Percentiles rank a stretch among this genome's conserved stretches.
phyloP scores from a whole-genome alignment of 1,139 yeast genomes.

The Pneumocystis wakefieldiae region DNA sequence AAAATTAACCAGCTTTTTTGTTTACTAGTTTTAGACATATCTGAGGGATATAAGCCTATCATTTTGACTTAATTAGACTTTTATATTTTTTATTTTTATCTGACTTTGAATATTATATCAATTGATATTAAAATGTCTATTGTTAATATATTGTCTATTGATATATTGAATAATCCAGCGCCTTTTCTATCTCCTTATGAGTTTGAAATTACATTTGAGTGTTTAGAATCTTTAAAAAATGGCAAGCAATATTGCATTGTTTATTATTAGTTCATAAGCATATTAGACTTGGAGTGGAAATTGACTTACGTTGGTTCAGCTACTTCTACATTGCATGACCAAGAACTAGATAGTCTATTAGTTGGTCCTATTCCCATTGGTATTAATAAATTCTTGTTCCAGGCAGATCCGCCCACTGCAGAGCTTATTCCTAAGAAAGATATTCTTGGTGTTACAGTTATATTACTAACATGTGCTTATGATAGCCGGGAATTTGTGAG shows the following conservation, averaged over 20 bases:
- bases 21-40: too few species aligned
- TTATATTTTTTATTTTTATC: too few species aligned
- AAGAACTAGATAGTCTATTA: constrained; percentile 80
- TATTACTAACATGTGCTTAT: constrained; percentile 78
- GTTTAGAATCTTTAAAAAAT: constrained; percentile 60
- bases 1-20: too few species aligned
- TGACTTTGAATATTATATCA: too few species aligned
- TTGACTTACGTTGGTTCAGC: constrained; percentile 93
- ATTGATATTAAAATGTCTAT: constrained; percentile 50
- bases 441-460: constrained; percentile 86
- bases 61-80: too few species aligned
- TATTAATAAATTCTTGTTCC: constrained; percentile 75
- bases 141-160: constrained; percentile 80
- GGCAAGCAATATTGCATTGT: background rate
- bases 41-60: too few species aligned
- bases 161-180: constrained; percentile 90
- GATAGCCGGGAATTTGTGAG: constrained; percentile 89
- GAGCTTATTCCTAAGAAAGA: constrained; percentile 92
- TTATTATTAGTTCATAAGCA: background rate
- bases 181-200: constrained; percentile 85
- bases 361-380: constrained; percentile 99
- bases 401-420: constrained; percentile 94
- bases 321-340: constrained; percentile 67
- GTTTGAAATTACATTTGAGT: constrained; percentile 92
- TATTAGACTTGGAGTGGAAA: constrained; percentile 79